Percentiles rank a stretch among this genome's conserved stretches.
These are phyloP conservation scores for Agrocybe pediades DNA, from an alignment of 768 basidiomycete species.

Conservation along the genomic window DNA sequence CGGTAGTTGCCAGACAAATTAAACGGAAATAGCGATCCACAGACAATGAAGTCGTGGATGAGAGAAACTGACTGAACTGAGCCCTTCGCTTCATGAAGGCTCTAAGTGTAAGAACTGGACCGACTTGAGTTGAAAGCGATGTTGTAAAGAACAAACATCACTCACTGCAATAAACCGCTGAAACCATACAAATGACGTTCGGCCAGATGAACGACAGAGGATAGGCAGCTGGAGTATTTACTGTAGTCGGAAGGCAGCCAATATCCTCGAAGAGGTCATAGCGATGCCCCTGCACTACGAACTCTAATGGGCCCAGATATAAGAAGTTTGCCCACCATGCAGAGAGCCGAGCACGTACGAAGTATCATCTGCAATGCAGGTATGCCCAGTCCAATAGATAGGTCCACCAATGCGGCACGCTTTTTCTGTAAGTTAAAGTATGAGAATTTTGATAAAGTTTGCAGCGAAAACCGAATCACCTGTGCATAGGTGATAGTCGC, in stretches of 20 bases:
- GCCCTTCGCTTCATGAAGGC: constrained; percentile 21
- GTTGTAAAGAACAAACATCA: background rate
- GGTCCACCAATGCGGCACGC: constrained; percentile 23
- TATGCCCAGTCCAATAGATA: constrained; percentile 34
- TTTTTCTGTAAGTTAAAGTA: constrained; percentile 5
- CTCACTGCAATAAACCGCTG: constrained; percentile 16
- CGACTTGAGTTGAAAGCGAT: background rate
- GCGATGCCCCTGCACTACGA: constrained; percentile 36
- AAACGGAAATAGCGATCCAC: constrained; percentile 42
- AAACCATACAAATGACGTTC: constrained; percentile 9
- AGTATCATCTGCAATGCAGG: constrained; percentile 35
- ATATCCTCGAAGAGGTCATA: constrained; percentile 14
- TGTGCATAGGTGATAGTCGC: constrained; percentile 22
- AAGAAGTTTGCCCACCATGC: background rate
- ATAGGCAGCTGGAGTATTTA: constrained; percentile 2
- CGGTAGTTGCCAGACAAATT: constrained; percentile 39
- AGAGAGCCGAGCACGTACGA: constrained; percentile 20
- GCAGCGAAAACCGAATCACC: constrained; percentile 16
- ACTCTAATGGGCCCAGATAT: constrained; percentile 21
- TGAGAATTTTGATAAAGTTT: background rate
- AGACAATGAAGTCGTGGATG: constrained; percentile 30
- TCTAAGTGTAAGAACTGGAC: constrained; percentile 16
- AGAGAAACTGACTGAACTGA: constrained; percentile 28
- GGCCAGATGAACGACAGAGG: constrained; percentile 15
- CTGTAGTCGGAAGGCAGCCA: constrained; percentile 6